Conservation (phyloP, 1,284 basidiomycete genomes). For the Ceratorhiza oryzae-sativae region DNA sequence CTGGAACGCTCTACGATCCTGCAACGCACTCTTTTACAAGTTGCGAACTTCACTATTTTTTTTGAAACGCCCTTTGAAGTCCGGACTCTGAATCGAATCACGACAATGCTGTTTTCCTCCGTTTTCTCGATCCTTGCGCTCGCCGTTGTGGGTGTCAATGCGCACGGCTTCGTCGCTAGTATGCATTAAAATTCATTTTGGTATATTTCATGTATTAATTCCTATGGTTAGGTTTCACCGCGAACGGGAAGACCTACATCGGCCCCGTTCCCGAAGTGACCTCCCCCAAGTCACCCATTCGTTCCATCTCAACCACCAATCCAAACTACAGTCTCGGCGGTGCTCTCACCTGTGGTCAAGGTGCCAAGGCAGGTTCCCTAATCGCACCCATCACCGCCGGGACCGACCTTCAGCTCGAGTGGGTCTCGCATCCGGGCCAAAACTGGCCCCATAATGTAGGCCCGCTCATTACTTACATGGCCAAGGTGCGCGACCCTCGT, state of each 20-base stretch:
- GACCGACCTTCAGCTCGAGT: constrained; percentile 63
- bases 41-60: constrained; percentile 27
- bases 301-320: constrained; percentile 61
- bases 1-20: not conserved
- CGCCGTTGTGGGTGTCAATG: constrained; percentile 17
- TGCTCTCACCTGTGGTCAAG: constrained; percentile 68
- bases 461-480: constrained; percentile 75
- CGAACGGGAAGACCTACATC: constrained; percentile 62
- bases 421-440: constrained; percentile 61
- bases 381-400: constrained; percentile 70
- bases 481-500: constrained; percentile 48
- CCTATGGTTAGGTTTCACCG: constrained; percentile 50
- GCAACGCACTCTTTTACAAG: constrained; percentile 36
- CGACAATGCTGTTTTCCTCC: constrained; percentile 32
- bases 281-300: constrained; percentile 61
- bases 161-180: constrained; percentile 9
- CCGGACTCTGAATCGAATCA: constrained; percentile 12
- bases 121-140: constrained; percentile 25
- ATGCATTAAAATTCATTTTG: not conserved
- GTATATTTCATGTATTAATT: not conserved
- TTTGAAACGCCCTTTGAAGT: constrained; percentile 15
- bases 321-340: constrained; percentile 73
- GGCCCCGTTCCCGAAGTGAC: constrained; percentile 56
- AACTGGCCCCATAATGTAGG: constrained; percentile 75
- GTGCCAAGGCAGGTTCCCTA: constrained; percentile 59